Conservation (phyloP, 306 rosid genomes). For the Begonia fuchsioides region DNA sequence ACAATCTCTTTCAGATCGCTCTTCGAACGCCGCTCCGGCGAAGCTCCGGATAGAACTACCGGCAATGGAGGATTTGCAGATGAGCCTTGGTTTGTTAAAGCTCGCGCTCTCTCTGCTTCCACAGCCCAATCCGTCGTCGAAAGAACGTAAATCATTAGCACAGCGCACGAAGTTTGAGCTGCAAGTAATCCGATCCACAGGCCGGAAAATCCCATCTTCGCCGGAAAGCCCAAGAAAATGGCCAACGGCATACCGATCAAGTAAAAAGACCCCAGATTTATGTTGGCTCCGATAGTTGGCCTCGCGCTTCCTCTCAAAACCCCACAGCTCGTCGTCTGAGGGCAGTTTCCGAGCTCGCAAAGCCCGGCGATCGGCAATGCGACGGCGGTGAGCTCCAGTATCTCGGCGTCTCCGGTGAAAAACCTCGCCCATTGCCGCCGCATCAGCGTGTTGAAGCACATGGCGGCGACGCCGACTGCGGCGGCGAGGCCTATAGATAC, state of each 20-base stretch:
- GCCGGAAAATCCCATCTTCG: conserved; percentile 59
- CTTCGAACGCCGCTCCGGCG: neutral
- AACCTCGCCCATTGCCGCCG: conserved; percentile 72
- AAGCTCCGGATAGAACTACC: conserved; percentile 4
- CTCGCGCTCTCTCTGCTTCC: conserved; percentile 39
- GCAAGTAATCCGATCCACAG: conserved; percentile 96
- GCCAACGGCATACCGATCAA: conserved; percentile 88
- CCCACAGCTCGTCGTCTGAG: conserved; percentile 86
- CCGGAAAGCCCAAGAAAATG: conserved; percentile 43
- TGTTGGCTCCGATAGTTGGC: conserved; percentile 72
- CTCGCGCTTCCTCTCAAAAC: conserved; percentile 78
- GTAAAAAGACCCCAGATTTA: conserved; percentile 80
- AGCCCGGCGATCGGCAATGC: conserved; percentile 77
- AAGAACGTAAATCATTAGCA: conserved; percentile 66
- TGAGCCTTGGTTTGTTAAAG: conserved; percentile 26
- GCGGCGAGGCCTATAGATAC: conserved; percentile 44
- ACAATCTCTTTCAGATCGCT: conserved; percentile 26
- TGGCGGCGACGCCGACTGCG: conserved; percentile 50
- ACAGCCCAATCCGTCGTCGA: conserved; percentile 61
- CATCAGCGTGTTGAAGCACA: conserved; percentile 49
- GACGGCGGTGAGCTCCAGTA: conserved; percentile 51
- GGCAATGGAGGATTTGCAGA: conserved; percentile 11
- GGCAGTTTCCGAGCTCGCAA: conserved; percentile 95
- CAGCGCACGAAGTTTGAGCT: conserved; percentile 74
- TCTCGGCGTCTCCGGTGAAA: conserved; percentile 51